Evolutionary conservation across 202 grass and related monocot species (phyloP), one percentile per base, ranked within the genome.

Genomic region (Schoenoplectus tabernaemontani): DNA sequence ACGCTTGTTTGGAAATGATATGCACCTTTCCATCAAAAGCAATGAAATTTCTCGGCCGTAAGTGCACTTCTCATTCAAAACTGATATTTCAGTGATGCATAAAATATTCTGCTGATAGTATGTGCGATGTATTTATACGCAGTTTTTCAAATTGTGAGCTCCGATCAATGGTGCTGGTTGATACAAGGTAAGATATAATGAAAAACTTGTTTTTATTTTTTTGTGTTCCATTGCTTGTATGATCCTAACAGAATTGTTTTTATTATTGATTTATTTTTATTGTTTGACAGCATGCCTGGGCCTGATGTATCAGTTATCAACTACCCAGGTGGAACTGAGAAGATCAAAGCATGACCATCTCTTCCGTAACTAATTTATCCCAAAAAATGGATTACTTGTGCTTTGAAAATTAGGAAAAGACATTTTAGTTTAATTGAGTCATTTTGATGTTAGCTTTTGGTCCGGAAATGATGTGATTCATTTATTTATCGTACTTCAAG

Each of bases 101-200:
- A 78, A 78, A 23, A 13, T 60, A 23, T 59, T 41, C 10, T 23
- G 41, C 20, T 78, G 33, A 78, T 78, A 20, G 7, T 58, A 33
- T 33, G 24, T 50, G 28, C 28, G 47, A 30, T 9, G 83, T 82
- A 12, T 84, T 57, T 78, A 9, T 79, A 76, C 74, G 82, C 76
- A 93, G 94, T 81, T 93, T 97, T 72, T 81, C 78, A 32, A 94
- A 97, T 57, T 97, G 94, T 54, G 94, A 97, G 81, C 91, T 97
- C 7, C 87, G 89, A 34, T 87, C 91, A 1, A 81, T 97, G 87
- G 86, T 97, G 42, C 46, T 97, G 69, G 86, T 92, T 22, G 89
- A 97, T 59, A 92, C 82, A 70, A 92, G 94, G 91, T 94, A 41
- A 83, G 76, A 56, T 28, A 36, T 1, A 28, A 28, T 28, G 28